These are phyloP conservation scores for Hypoxylon perforatum DNA, from an alignment of 495 filamentous ascomycete species.

Conservation along the genomic window DNA sequence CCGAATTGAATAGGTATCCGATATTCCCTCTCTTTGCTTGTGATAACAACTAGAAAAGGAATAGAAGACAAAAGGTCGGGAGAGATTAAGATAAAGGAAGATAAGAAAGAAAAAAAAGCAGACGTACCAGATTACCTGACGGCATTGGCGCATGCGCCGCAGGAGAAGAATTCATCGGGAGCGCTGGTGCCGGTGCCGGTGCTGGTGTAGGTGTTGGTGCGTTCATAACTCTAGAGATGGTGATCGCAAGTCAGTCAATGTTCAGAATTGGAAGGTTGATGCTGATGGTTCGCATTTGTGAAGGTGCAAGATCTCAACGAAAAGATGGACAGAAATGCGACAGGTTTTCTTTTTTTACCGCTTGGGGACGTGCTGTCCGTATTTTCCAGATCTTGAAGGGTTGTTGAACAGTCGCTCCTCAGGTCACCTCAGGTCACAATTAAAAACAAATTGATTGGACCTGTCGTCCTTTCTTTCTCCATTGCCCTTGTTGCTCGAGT, in stretches of 20 bases:
- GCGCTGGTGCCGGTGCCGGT: too few species aligned
- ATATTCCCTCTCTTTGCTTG: not conserved
- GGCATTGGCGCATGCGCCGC: slow-evolving; percentile 47
- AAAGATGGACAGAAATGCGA: not conserved
- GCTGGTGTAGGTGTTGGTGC: too few species aligned
- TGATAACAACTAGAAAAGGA: slow-evolving; percentile 4
- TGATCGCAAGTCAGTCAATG: slow-evolving; percentile 17
- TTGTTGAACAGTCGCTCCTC: too few species aligned
- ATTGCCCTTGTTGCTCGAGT: too few species aligned
- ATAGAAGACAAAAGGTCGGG: too few species aligned
- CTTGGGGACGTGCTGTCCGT: too few species aligned
- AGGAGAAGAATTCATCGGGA: slow-evolving; percentile 40
- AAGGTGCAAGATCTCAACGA: not conserved
- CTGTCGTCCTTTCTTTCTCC: not conserved
- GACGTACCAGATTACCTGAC: slow-evolving; percentile 46
- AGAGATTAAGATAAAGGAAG: not conserved
- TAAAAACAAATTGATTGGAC: not conserved
- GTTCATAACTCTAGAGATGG: slow-evolving; percentile 26
- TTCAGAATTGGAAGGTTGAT: slow-evolving; percentile 9
- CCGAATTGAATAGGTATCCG: slow-evolving; percentile 7
- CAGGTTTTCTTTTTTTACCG: too few species aligned
- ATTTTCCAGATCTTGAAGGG: too few species aligned
- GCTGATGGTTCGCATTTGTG: not conserved
- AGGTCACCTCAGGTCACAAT: not conserved
- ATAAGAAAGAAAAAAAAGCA: slow-evolving; percentile 13